Percentiles rank a stretch among this genome's conserved stretches.
Conservation (phyloP, 306 rosid species). For the Glycine soja region DNA sequence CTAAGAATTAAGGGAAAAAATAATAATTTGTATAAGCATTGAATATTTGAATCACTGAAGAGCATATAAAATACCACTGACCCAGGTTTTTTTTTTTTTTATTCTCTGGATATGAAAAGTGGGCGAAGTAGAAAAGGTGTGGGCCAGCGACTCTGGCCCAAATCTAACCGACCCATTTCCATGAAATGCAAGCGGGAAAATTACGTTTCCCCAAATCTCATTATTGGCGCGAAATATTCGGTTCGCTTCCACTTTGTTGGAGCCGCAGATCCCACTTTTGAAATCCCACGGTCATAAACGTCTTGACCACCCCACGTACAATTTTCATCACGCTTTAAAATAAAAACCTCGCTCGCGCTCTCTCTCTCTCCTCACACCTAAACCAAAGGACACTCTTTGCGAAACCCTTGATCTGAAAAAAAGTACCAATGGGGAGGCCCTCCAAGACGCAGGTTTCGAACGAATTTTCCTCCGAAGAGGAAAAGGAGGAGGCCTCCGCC, state of each 20-base stretch:
- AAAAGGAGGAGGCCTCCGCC: constrained; percentile 57
- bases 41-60: no score
- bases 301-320: neutral
- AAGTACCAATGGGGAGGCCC: constrained; percentile 64
- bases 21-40: no score
- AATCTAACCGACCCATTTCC: neutral
- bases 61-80: no score
- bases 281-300: constrained; percentile 56
- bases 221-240: constrained; percentile 75
- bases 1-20: no score
- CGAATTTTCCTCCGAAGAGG: constrained; percentile 58
- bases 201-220: constrained; percentile 28
- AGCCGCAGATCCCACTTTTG: constrained; percentile 53
- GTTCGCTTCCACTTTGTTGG: constrained; percentile 29
- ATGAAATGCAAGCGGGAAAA: constrained; percentile 58
- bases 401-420: constrained; percentile 70
- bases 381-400: neutral
- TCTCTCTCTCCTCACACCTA: no score
- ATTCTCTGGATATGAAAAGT: no score
- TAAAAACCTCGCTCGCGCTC: constrained; percentile 33
- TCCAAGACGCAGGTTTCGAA: constrained; percentile 63
- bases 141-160: neutral
- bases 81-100: no score
- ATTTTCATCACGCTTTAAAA: constrained; percentile 21
- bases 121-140: neutral